Evolutionary conservation across 306 rosid species (phyloP).

Genomic region (Quercus bicolor): DNA sequence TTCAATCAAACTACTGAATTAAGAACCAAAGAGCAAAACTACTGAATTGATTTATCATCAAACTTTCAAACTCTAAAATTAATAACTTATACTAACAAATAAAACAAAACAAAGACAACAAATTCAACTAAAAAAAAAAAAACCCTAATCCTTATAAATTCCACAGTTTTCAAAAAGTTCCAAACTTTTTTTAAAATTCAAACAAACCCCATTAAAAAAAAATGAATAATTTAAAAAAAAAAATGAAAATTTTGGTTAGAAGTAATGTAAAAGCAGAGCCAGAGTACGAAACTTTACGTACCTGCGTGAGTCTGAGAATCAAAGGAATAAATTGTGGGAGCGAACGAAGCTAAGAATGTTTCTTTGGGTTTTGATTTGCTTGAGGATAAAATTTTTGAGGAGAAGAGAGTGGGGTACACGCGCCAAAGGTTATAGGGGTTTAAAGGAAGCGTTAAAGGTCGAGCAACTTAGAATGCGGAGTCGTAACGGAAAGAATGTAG

Average conservation of each 20-base stretch:
- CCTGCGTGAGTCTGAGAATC: background rate
- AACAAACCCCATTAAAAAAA: slow-evolving; percentile 14
- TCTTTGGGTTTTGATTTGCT: no score
- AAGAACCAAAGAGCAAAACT: no score
- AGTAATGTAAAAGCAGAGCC: background rate
- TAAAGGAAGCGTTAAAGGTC: background rate
- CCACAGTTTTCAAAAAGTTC: background rate
- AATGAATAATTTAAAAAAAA: background rate
- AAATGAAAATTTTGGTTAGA: background rate
- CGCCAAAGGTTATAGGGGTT: background rate
- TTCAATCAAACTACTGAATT: no score
- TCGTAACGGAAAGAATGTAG: slow-evolving; percentile 8
- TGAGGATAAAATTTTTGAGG: no score
- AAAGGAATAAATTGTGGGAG: background rate
- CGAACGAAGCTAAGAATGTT: background rate
- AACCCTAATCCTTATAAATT: slow-evolving; percentile 15
- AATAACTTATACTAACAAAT: background rate
- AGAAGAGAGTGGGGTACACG: background rate
- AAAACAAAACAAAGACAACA: background rate
- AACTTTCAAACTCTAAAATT: background rate
- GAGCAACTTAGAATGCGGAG: background rate
- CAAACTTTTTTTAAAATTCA: slow-evolving; percentile 16
- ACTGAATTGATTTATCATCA: background rate
- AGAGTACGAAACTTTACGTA: no score
- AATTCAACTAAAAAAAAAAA: background rate